These are phyloP conservation scores for Cnidoscolus chayamansa DNA, from an alignment of 441 rosid genomes.

Conservation along the genomic window DNA sequence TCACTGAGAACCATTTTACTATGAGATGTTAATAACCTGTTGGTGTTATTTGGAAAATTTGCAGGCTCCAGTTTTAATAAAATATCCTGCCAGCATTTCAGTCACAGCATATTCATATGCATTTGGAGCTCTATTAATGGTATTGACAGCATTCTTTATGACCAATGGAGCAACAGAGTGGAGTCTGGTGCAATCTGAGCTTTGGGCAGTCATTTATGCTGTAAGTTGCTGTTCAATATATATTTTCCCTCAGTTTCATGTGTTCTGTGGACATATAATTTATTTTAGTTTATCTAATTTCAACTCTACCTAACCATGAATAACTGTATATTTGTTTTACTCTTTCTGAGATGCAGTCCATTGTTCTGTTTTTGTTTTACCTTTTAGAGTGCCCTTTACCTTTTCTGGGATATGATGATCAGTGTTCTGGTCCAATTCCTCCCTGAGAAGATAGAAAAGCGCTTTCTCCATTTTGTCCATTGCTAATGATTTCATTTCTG, in stretches of 20 bases:
- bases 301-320: background rate
- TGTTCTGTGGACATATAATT: background rate
- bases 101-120: constrained; percentile 81
- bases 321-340: background rate
- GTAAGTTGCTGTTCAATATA: constrained; percentile 49
- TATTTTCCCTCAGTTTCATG: constrained; percentile 5
- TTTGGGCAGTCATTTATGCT: constrained; percentile 82
- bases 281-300: background rate
- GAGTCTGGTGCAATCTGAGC: constrained; percentile 75
- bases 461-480: background rate
- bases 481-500: background rate
- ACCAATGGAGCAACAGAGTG: constrained; percentile 73
- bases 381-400: background rate
- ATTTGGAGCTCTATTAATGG: constrained; percentile 79
- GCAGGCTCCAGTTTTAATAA: constrained; percentile 79
- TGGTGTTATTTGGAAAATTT: constrained; percentile 24
- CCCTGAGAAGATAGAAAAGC: background rate
- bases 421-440: background rate
- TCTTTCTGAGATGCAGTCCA: background rate
- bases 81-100: constrained; percentile 86
- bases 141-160: constrained; percentile 56
- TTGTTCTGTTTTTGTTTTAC: too few species aligned
- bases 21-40: background rate
- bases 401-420: background rate
- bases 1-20: background rate